These are phyloP conservation scores for Lactuca sativa DNA, from an alignment of 129 eudicot species.

Conservation along the genomic window DNA sequence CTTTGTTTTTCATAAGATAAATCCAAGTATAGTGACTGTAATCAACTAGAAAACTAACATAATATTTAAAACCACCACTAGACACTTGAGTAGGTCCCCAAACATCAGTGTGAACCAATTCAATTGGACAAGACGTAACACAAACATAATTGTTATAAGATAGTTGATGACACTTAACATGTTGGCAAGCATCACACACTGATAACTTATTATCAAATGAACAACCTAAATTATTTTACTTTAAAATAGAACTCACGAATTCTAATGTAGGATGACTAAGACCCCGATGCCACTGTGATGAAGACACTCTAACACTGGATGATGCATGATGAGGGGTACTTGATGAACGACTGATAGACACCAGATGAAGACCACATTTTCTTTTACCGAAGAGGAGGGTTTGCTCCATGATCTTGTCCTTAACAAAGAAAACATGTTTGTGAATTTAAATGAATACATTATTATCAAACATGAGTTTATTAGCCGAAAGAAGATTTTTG, in stretches of 20 bases:
- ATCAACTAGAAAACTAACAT: background rate
- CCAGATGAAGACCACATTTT: background rate
- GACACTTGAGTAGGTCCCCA: too few species aligned
- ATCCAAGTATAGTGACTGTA: background rate
- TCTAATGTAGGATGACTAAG: slow-evolving; percentile 3
- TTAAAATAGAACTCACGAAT: background rate
- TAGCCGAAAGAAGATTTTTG: background rate
- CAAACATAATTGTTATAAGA: slow-evolving; percentile 6
- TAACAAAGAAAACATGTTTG: background rate
- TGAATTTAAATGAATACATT: too few species aligned
- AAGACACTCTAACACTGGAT: background rate
- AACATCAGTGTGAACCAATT: too few species aligned
- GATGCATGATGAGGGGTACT: background rate
- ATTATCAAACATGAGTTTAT: too few species aligned
- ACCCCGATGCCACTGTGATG: background rate
- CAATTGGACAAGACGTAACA: too few species aligned
- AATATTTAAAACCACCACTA: too few species aligned
- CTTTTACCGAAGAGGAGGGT: background rate
- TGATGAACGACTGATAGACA: background rate
- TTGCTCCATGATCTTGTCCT: slow-evolving; percentile 9
- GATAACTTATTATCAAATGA: too few species aligned
- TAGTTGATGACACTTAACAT: slow-evolving; percentile 12
- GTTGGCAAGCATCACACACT: slow-evolving; percentile 10
- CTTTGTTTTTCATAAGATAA: background rate
- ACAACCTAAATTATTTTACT: too few species aligned